Evolutionary conservation across 345 rosid species (phyloP), one percentile per base, ranked within the genome.

Genomic region (Murraya paniculata): DNA sequence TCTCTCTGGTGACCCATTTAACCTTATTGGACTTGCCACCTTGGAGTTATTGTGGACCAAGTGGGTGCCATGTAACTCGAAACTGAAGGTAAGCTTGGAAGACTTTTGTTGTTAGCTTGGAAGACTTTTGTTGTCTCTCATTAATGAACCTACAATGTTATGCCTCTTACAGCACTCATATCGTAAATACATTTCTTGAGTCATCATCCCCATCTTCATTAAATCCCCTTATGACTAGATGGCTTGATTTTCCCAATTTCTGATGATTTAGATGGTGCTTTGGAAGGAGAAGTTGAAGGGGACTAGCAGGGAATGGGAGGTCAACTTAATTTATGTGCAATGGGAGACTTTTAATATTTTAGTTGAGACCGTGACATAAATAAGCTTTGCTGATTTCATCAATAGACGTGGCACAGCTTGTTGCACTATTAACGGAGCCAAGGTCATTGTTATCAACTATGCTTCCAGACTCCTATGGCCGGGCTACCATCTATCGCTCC

Each of bases 401-500:
- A 4, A 77, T 70, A 22, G 94, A 86, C 81, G 84, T 76, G 72
- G 92, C 79, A n/a, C 86, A 88, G 68, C 86, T 88, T 31, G 81
- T 80, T 35, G 82, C 62, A 75, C 94, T 92, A 74, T 82, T 91
- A 3, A 82, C 76, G 68, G 98, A 92, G 66, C 90, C 87, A 68
- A 73, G 86, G 50, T 95, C 95, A 72, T 74, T 86, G 75, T 69
- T 82, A 27, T 90, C 90, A 58, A 64, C 66, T 18, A 81, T 55
- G 84, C 88, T 77, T 59, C 77, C 81, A 81, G 68, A 84, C 79
- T 93, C 97, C 90, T 95, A 90, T 45, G 95, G 95, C 71, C 93
- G 80, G 33, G 92, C 87, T 57, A 93, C 95, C 94, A 89, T 93
- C 97, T 96, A 91, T 41, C 97, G 86, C 81, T 95, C 99, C 83